Evolutionary conservation across 2,329 filamentous ascomycete species (phyloP), one percentile per base, ranked within the genome.

Genomic region (Lizonia empirigonia): DNA sequence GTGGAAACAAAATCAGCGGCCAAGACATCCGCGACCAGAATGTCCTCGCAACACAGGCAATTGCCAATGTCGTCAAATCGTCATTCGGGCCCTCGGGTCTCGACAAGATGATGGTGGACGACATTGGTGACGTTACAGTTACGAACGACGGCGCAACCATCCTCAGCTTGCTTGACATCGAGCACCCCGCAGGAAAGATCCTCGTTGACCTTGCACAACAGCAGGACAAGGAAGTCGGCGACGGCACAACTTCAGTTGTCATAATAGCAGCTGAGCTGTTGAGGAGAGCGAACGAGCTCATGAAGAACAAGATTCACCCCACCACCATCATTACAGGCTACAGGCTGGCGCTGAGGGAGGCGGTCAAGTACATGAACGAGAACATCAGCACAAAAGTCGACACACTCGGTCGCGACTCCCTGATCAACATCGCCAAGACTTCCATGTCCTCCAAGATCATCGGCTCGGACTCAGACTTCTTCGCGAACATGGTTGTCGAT

Each of bases 31-130:
- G 94, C 74, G 94, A 99, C 74, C 92, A 97, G 78, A 97, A 97
- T 82, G 94, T 97, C 39, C 85, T 91, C 64, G 94, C 94, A 63
- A 97, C 94, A 36, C 91, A 97, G 75, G 91, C 93, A 53, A 97
- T 99, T 70, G 89, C 94, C 68, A 99, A 97, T 85, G 92, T 99
- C 53, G 91, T 99, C 76, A 97, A 96, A 82, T 96, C 90, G 77
- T 99, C 94, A 13, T 99, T 99, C 73, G 94, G 94, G 48, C 94
- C 94, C 42, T 96, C 91, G 57, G 94, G 94, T 39, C 84, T 99
- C 62, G 94, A 99, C 76, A 99, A 99, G 85, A 99, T 99, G 94
- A 97, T 99, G 94, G 94, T 99, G 67, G 94, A 99, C 78, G 94
- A 99, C 74, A 97, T 99, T 75, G 94, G 94, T 71, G 94, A 99